Conservation (phyloP, 805 yeast species). For the Candida sithepensis region DNA sequence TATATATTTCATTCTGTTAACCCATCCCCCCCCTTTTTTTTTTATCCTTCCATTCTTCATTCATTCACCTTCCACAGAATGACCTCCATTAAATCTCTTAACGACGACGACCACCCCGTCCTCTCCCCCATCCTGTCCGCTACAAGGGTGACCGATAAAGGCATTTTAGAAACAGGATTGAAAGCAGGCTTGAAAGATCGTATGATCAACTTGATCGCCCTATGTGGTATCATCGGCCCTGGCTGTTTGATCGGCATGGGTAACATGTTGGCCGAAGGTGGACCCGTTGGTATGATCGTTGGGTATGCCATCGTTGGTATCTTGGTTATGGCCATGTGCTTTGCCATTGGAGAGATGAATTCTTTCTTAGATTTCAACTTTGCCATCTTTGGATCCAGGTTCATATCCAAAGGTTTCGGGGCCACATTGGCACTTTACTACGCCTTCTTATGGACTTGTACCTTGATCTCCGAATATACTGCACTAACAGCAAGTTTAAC, state of each 20-base stretch:
- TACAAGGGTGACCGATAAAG: background rate
- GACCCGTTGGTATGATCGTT: constrained; percentile 48
- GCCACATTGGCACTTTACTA: constrained; percentile 53
- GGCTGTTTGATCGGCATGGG: constrained; percentile 52
- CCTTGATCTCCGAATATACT: constrained; percentile 52
- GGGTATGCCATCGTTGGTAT: constrained; percentile 53
- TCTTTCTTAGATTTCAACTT: constrained; percentile 52
- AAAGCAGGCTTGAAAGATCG: constrained; percentile 48
- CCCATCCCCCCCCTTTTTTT: too few species aligned
- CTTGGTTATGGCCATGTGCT: constrained; percentile 52
- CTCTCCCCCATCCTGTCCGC: background rate
- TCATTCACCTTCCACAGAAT: background rate
- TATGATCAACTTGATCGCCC: constrained; percentile 47
- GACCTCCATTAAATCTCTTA: background rate
- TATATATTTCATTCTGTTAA: too few species aligned
- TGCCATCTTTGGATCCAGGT: constrained; percentile 47
- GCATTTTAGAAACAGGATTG: constrained; percentile 23
- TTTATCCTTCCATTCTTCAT: too few species aligned
- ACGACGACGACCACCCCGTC: background rate
- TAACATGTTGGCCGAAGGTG: constrained; percentile 44
- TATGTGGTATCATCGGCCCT: constrained; percentile 60
- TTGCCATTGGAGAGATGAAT: constrained; percentile 52
- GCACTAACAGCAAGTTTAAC: constrained; percentile 46
- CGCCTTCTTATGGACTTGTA: constrained; percentile 54
- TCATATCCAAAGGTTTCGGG: constrained; percentile 54